Conservation (phyloP, 805 yeast species). For the Monosporozyma siamensis region DNA sequence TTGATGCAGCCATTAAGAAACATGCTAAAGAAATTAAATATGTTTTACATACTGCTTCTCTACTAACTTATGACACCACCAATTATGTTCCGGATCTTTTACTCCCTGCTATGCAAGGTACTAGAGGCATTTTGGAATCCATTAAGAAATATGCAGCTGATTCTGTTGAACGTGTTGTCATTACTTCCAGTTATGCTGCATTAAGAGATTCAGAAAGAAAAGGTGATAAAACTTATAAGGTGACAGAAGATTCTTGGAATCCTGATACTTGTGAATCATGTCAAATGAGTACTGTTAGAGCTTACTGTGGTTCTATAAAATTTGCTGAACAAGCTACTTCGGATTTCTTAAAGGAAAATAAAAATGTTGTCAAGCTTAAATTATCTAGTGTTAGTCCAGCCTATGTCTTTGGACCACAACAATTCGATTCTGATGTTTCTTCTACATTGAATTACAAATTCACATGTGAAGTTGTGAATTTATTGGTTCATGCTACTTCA, state of each 20-base stretch:
- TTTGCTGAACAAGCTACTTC: constrained; percentile 56
- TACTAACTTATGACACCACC: constrained; percentile 39
- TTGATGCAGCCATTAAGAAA: constrained; percentile 35
- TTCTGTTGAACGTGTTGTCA: constrained; percentile 38
- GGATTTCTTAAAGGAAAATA: constrained; percentile 35
- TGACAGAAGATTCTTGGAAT: constrained; percentile 44
- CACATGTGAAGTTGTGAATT: constrained; percentile 33
- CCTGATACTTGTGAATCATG: constrained; percentile 43
- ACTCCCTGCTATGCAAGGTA: constrained; percentile 49
- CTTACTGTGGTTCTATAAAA: constrained; percentile 52
- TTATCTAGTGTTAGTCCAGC: constrained; percentile 45
- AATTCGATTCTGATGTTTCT: constrained; percentile 37
- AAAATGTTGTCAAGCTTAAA: constrained; percentile 32
- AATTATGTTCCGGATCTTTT: constrained; percentile 41
- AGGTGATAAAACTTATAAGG: constrained; percentile 29
- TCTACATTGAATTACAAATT: constrained; percentile 36
- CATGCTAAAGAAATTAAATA: constrained; percentile 42
- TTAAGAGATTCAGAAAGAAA: constrained; percentile 32
- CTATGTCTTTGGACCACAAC: constrained; percentile 53
- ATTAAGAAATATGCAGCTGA: constrained; percentile 35
- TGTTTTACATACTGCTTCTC: constrained; percentile 56
- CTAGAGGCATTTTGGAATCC: constrained; percentile 43
- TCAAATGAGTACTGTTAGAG: constrained; percentile 29
- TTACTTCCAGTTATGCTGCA: constrained; percentile 48
- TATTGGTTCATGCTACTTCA: constrained; percentile 22